Conservation (phyloP, 345 rosid genomes). For the Eucalyptus viminalis region DNA sequence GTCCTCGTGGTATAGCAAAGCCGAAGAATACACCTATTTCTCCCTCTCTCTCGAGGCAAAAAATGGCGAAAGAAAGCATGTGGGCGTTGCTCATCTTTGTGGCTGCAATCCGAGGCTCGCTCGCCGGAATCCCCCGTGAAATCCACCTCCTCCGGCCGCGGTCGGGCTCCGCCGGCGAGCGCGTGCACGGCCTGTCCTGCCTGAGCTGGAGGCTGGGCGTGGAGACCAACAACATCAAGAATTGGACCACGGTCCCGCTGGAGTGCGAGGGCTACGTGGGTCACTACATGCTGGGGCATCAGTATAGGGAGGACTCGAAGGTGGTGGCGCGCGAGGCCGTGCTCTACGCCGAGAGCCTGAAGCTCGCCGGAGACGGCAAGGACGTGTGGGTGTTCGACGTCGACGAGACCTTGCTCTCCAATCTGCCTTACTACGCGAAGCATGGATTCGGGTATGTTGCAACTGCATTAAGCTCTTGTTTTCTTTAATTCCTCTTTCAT, state of each 20-base stretch:
- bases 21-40: background rate
- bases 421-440: slow-evolving; percentile 11
- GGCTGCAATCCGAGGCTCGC: background rate
- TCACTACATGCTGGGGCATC: slow-evolving; percentile 37
- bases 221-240: slow-evolving; percentile 40
- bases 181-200: slow-evolving; percentile 13
- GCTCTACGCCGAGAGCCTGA: slow-evolving; percentile 19
- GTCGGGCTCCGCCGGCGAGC: slow-evolving; percentile 1
- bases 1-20: background rate
- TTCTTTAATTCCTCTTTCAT: background rate
- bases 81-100: background rate
- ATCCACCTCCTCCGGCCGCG: slow-evolving; percentile 33
- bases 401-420: slow-evolving; percentile 35
- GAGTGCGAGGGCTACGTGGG: slow-evolving; percentile 38
- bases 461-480: background rate
- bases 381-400: slow-evolving; percentile 34
- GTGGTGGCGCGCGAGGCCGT: slow-evolving; percentile 19
- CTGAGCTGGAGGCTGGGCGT: slow-evolving; percentile 60
- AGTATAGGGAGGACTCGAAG: slow-evolving; percentile 30
- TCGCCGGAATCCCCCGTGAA: background rate
- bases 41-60: background rate
- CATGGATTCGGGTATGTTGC: slow-evolving; percentile 22
- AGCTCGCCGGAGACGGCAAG: slow-evolving; percentile 11
- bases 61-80: background rate
- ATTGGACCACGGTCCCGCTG: slow-evolving; percentile 30